These are phyloP conservation scores for Chlorella sp. DNA, from an alignment of 139 green algal species.

Conservation along the genomic window DNA sequence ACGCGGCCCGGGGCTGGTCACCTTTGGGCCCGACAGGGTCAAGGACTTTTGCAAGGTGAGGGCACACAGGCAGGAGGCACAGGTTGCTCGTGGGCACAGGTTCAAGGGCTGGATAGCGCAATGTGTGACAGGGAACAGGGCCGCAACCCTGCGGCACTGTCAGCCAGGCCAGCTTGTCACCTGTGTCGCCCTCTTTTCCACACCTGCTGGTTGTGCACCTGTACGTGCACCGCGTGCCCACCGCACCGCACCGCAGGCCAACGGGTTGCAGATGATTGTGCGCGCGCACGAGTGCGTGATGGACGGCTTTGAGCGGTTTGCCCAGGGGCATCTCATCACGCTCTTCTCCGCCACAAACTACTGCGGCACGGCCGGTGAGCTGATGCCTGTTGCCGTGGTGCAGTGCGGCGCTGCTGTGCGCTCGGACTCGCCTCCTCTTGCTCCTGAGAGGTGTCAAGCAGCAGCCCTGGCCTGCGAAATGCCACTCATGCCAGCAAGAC, in stretches of 20 bases:
- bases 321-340: conserved; percentile 92
- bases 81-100: not conserved
- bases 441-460: too few species aligned
- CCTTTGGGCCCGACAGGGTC: conserved; percentile 95
- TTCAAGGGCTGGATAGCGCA: not conserved
- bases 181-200: not conserved
- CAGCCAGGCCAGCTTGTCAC: not conserved
- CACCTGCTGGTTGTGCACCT: too few species aligned
- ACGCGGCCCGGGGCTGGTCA: conserved; percentile 91
- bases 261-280: conserved; percentile 98
- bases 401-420: too few species aligned
- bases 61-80: not conserved
- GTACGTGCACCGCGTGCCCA: too few species aligned
- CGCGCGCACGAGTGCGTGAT: conserved; percentile 99
- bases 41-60: conserved; percentile 96
- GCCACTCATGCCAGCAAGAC: too few species aligned
- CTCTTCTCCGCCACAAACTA: conserved; percentile 99
- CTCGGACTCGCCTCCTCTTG: too few species aligned
- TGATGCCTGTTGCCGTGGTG: too few species aligned
- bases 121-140: not conserved
- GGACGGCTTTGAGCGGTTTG: conserved; percentile 99
- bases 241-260: conserved; percentile 75
- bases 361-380: conserved; percentile 93
- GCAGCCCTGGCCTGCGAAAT: too few species aligned
- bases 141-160: not conserved